Conservation (phyloP, 495 filamentous ascomycete species). For the Penicillium nucicola region DNA sequence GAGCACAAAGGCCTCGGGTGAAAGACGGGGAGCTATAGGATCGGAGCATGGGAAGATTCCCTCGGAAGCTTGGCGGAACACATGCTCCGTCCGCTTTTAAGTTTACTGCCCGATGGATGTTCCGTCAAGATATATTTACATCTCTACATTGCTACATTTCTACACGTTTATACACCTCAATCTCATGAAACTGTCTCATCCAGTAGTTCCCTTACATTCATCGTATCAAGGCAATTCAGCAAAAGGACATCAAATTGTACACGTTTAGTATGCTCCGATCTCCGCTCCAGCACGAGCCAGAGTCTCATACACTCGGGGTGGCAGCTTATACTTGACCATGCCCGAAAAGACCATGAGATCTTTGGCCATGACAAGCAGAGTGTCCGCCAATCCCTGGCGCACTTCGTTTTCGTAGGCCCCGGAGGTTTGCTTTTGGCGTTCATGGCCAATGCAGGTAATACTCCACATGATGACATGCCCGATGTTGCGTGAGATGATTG, state of each 20-base stretch:
- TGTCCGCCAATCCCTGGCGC: slow-evolving; percentile 62
- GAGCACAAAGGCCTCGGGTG: no score
- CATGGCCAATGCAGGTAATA: slow-evolving; percentile 73
- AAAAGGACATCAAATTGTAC: not conserved
- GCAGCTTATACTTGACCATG: slow-evolving; percentile 84
- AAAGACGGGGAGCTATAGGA: no score
- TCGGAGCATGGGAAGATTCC: no score
- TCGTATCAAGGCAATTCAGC: not conserved
- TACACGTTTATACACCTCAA: not conserved
- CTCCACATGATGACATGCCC: slow-evolving; percentile 91
- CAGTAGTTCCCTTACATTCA: not conserved
- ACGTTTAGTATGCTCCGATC: slow-evolving; percentile 52
- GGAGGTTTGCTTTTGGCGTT: slow-evolving; percentile 63
- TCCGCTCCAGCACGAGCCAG: slow-evolving; percentile 75
- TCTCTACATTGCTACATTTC: not conserved
- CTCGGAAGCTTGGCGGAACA: no score
- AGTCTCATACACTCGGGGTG: slow-evolving; percentile 72
- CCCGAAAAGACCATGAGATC: slow-evolving; percentile 94
- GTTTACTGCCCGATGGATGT: no score
- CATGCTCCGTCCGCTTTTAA: no score
- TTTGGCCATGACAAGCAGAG: slow-evolving; percentile 71
- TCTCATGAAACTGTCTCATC: not conserved
- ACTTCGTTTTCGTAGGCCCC: slow-evolving; percentile 72
- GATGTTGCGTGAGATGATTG: slow-evolving; percentile 78
- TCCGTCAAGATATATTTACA: no score